phyloP scores from a whole-genome alignment of 345 rosid species.

The Heritiera fomes region DNA sequence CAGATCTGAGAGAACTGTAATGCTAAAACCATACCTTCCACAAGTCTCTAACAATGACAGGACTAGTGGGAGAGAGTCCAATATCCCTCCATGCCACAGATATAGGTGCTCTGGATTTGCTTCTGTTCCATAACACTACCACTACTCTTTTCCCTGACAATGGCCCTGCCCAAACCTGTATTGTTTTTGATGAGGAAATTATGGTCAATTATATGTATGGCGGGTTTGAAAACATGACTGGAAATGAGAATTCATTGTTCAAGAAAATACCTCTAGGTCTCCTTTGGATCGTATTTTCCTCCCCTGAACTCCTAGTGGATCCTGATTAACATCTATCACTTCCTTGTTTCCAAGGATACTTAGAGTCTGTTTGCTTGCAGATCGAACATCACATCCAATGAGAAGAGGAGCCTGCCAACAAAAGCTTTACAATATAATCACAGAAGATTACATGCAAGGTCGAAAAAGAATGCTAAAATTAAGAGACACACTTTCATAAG shows the following conservation, averaged over 20 bases:
- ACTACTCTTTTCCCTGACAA: constrained; percentile 38
- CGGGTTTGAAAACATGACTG: neutral
- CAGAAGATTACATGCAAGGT: neutral
- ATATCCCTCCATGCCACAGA: constrained; percentile 49
- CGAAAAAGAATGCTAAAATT: neutral
- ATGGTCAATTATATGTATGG: neutral
- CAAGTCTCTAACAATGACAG: constrained; percentile 39
- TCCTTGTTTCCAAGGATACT: constrained; percentile 47
- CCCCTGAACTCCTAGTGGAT: constrained; percentile 52
- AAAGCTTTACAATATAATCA: neutral
- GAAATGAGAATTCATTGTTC: neutral
- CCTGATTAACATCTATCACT: constrained; percentile 56
- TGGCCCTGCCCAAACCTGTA: constrained; percentile 58
- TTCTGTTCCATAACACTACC: constrained; percentile 51
- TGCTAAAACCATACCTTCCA: constrained; percentile 40
- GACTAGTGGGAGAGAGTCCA: constrained; percentile 34
- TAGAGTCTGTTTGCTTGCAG: constrained; percentile 40
- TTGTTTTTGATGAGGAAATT: neutral
- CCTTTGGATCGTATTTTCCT: constrained; percentile 42
- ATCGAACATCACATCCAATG: constrained; percentile 47
- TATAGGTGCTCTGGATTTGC: constrained; percentile 31
- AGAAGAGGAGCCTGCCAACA: constrained; percentile 47
- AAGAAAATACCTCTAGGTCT: constrained; percentile 38
- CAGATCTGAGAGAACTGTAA: neutral
- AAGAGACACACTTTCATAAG: constrained; percentile 43